phyloP scores from a whole-genome alignment of 2,329 filamentous ascomycete species.

The Lasiodiplodia theobromae region DNA sequence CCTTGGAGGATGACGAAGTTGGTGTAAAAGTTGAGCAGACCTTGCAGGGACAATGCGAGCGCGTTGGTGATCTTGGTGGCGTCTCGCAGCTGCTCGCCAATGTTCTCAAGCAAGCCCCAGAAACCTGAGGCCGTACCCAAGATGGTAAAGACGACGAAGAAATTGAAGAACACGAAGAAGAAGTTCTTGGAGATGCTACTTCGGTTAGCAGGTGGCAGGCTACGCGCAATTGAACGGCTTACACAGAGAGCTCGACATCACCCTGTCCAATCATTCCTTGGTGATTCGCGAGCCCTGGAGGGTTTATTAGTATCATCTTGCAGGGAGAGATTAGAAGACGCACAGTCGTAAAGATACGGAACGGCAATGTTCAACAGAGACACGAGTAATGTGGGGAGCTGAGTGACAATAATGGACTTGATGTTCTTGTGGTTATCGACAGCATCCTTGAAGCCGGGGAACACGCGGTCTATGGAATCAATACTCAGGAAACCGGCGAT shows the following conservation, averaged over 20 bases:
- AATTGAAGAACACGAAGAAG: slow-evolving; percentile 99
- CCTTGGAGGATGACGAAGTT: slow-evolving; percentile 95
- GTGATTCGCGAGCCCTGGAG: slow-evolving; percentile 75
- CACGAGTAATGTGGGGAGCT: slow-evolving; percentile 82
- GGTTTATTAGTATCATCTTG: slow-evolving; percentile 23
- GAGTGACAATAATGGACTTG: slow-evolving; percentile 82
- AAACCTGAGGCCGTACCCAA: slow-evolving; percentile 82
- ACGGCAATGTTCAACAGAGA: slow-evolving; percentile 89
- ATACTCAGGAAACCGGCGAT: slow-evolving; percentile 82
- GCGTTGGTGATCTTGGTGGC: slow-evolving; percentile 78
- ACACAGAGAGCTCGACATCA: slow-evolving; percentile 87
- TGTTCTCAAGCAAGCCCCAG: slow-evolving; percentile 66
- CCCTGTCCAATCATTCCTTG: slow-evolving; percentile 96
- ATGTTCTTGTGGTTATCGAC: slow-evolving; percentile 74
- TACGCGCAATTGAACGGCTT: not conserved
- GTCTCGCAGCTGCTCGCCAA: slow-evolving; percentile 78
- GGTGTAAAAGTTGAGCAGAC: slow-evolving; percentile 83
- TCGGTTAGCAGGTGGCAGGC: not conserved
- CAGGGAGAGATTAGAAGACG: slow-evolving; percentile 37
- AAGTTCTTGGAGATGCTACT: slow-evolving; percentile 89
- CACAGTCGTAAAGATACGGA: slow-evolving; percentile 92
- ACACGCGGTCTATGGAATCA: slow-evolving; percentile 77
- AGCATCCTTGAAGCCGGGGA: slow-evolving; percentile 72
- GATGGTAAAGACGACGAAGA: slow-evolving; percentile 92
- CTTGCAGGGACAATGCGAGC: slow-evolving; percentile 77